Conservation (phyloP, 768 basidiomycete genomes). For the Leucocoprinus leucothites region DNA sequence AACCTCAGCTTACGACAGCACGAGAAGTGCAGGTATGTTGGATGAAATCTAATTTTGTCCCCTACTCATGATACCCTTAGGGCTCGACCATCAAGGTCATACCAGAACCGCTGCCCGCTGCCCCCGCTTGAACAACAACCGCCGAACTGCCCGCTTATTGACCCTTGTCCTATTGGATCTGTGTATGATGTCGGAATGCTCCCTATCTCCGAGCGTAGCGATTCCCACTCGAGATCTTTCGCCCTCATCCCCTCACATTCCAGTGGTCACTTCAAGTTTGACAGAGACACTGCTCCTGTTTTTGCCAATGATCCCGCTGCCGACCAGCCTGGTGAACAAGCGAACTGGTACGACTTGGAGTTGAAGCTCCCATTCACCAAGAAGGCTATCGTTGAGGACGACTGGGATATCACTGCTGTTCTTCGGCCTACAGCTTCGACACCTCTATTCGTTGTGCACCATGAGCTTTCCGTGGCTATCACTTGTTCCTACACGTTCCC, state of each 20-base stretch:
- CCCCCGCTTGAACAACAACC: constrained; percentile 59
- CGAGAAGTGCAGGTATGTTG: constrained; percentile 59
- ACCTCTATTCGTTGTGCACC: constrained; percentile 56
- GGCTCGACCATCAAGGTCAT: constrained; percentile 36
- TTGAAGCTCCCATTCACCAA: constrained; percentile 47
- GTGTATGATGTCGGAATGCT: constrained; percentile 48
- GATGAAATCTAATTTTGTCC: neutral
- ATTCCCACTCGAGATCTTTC: constrained; percentile 32
- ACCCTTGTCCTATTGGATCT: constrained; percentile 52
- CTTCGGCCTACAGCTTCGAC: constrained; percentile 46
- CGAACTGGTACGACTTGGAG: constrained; percentile 60
- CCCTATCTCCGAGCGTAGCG: constrained; percentile 17
- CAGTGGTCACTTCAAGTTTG: constrained; percentile 44
- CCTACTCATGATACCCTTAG: constrained; percentile 24
- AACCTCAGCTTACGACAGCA: constrained; percentile 56
- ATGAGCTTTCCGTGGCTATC: constrained; percentile 52
- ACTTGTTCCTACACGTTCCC: constrained; percentile 52
- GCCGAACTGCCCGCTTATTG: constrained; percentile 54
- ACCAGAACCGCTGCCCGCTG: constrained; percentile 48
- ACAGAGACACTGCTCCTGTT: constrained; percentile 43
- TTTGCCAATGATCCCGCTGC: constrained; percentile 35
- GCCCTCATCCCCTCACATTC: constrained; percentile 49
- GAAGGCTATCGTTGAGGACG: constrained; percentile 22
- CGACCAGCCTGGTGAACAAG: constrained; percentile 21
- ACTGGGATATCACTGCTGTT: constrained; percentile 36